Evolutionary conservation across 768 basidiomycete genomes (phyloP), one percentile per base, ranked within the genome.

Genomic region (Termitomyces eurrhizus): DNA sequence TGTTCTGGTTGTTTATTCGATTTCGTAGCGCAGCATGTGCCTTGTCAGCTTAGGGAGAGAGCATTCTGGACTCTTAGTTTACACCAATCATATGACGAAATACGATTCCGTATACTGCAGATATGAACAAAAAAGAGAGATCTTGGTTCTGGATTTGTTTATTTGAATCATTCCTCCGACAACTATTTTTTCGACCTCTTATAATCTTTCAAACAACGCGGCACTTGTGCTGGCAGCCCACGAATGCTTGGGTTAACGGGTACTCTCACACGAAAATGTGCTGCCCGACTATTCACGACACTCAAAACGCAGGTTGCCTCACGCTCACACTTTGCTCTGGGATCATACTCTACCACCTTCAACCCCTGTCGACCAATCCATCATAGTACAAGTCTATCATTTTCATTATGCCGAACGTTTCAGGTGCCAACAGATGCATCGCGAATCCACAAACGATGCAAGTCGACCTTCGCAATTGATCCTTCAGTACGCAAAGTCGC

Each of bases 401-500:
- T 16, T 45, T 8, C 26, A 26, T 2, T 39, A 21, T 36, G 21
- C 21, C 32, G 13, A 36, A 36, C 21, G 6, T 2, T 18, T 24
- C 45, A n/a, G 11, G 41, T 2, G 18, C 21, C 58, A 29, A 14
- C 29, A 7, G 8, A 41, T 24, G 45, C 24, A n/a, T 14, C 35
- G 24, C 53, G 26, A 39, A 32, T n/a, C 4, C 50, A 36, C 24
- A 48, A 16, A 64, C 56, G 70, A 71, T 73, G 64, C 39, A 44
- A 70, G 4, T 69, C 70, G 6, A 73, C 68, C 5, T 59, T 59
- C 5, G n/a, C 57, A 35, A 65, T 77, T 13, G 69, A 78, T 61
- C 67, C 75, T 8, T 69, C 71, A 26, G 71, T 81, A 44, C 71
- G 71, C 42, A 74, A 73, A 36, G 75, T 83, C 58, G 67, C 75